Conservation (phyloP, 129 eudicot species). For the Logfia minima region DNA sequence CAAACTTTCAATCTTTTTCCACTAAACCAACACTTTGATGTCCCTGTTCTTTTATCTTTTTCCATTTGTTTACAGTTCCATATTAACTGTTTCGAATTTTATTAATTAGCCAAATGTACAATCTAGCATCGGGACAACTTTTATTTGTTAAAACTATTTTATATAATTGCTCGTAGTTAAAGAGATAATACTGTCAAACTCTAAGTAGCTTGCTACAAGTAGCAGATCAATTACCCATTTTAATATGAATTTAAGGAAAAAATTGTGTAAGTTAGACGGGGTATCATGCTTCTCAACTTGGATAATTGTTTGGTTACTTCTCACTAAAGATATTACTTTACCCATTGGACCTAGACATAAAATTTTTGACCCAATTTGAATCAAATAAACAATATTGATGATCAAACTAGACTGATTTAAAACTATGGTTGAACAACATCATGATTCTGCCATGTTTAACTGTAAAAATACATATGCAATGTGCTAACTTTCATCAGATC, state of each 20-base stretch:
- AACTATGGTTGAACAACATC: too few relatives aligned
- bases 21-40: not conserved
- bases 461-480: not conserved
- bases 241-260: not conserved
- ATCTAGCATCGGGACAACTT: not conserved
- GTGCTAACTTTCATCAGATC: not conserved
- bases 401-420: too few relatives aligned
- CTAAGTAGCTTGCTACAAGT: too few relatives aligned
- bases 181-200: too few relatives aligned
- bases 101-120: too few relatives aligned
- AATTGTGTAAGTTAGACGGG: not conserved
- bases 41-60: not conserved
- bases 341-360: too few relatives aligned
- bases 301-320: not conserved
- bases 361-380: too few relatives aligned
- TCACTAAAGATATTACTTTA: not conserved
- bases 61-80: too few relatives aligned
- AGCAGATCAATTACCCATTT: not conserved
- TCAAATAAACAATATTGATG: too few relatives aligned
- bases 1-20: not conserved
- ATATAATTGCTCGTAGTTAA: too few relatives aligned
- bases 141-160: too few relatives aligned
- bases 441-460: not conserved
- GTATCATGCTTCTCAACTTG: not conserved
- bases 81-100: too few relatives aligned